Evolutionary conservation across 768 basidiomycete genomes (phyloP), one percentile per base, ranked within the genome.

Genomic region (Tubosaeta sp.): DNA sequence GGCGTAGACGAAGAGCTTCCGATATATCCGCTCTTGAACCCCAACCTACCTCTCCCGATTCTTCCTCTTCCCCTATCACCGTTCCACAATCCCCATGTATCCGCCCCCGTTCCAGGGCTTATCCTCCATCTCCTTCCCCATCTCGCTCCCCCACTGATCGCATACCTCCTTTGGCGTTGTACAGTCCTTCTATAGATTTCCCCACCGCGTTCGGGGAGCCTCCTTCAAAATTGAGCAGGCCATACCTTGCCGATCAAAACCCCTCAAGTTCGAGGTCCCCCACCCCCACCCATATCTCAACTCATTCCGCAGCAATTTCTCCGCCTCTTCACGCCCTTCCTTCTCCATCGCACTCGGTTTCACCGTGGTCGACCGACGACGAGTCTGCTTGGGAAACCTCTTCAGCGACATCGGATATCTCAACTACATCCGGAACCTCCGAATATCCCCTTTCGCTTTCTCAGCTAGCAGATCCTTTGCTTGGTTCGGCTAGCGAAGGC

Each of bases 341-440:
- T 17, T 51, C 59, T 16, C 56, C 56, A 14, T 43, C 35, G 48
- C 61, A 51, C 34, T 68, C 65, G 12, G 46, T 73, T 51, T 86
- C 86, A 0, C 79, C 85, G 2, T 88, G 83, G 83, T 81, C 84
- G 14, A 86, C 85, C 3, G 87, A 89, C 52, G 88, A 87, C 57
- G 86, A 89, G 52, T 88, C 84, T 7, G 78, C 77, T 34, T 88
- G 86, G 84, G 87, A 88, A 55, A 81, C 84, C 3, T 82, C 80
- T 31, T 89, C 87, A 16, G 74, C 72, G 13, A 76, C 79, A 1
- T 85, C 85, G 4, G 78, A 82, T 9, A 73, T 79, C 9, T 84
- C 85, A 14, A 81, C 81, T 11, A 80, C 80, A 4, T 79, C 84
- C 8, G 72, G 65, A 26, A 74, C 68, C 53, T 51, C 71, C 58